These are phyloP conservation scores for Ceratocystis ficicola DNA, from an alignment of 2,329 filamentous ascomycete species.

Conservation along the genomic window DNA sequence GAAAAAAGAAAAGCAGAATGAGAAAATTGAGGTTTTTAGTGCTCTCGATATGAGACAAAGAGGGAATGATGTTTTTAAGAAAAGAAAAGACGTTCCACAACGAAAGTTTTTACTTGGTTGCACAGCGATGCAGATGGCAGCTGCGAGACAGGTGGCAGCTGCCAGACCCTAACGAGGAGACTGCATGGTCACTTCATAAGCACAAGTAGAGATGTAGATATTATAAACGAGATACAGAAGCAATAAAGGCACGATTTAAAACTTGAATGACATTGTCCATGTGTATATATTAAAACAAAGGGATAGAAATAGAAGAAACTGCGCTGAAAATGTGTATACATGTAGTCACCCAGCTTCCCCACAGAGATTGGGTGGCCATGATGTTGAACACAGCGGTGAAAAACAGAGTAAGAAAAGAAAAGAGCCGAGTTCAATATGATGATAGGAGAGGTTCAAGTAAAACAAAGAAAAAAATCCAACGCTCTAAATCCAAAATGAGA, in stretches of 20 bases:
- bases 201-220: too few relatives aligned
- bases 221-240: too few relatives aligned
- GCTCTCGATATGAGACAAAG: too few relatives aligned
- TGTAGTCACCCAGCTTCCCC: not conserved
- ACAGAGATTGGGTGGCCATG: not conserved
- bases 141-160: not conserved
- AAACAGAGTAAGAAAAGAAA: not conserved
- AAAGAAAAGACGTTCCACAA: not conserved
- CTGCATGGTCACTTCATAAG: not conserved
- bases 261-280: not conserved
- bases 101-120: not conserved
- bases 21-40: too few relatives aligned
- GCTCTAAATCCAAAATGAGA: not conserved
- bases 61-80: not conserved
- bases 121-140: not conserved
- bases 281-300: not conserved
- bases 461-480: slow-evolving; percentile 1
- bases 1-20: too few relatives aligned
- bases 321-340: not conserved
- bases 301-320: not conserved
- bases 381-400: not conserved
- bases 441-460: not conserved
- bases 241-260: not conserved
- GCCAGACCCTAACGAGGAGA: not conserved
- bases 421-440: not conserved